phyloP scores from a whole-genome alignment of 2,329 filamentous ascomycete species.

The Nannizzia gypsea region DNA sequence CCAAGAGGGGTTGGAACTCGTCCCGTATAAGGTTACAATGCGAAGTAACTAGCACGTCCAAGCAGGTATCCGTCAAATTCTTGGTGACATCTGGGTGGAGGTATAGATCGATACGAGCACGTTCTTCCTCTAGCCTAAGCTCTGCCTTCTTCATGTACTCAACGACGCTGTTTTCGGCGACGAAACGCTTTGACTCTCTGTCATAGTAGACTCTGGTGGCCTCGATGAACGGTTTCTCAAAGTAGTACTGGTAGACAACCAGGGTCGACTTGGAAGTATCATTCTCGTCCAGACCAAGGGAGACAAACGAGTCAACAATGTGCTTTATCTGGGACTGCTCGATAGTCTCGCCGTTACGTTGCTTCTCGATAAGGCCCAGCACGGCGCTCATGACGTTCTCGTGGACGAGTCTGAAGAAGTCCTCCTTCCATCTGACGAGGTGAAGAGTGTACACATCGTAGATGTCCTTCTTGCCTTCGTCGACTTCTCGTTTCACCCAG shows the following conservation, averaged over 20 bases:
- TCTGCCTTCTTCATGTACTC: constrained; percentile 99
- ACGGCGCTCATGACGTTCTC: constrained; percentile 90
- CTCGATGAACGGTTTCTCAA: constrained; percentile 81
- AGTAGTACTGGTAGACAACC: constrained; percentile 85
- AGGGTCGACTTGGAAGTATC: constrained; percentile 89
- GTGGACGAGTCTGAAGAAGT: constrained; percentile 75
- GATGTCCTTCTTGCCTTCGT: constrained; percentile 95
- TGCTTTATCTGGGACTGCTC: constrained; percentile 95
- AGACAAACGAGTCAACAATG: constrained; percentile 93
- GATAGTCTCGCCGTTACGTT: constrained; percentile 93
- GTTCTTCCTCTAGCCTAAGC: constrained; percentile 75
- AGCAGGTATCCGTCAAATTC: constrained; percentile 74
- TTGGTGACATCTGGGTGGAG: constrained; percentile 80
- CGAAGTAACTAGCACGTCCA: constrained; percentile 77
- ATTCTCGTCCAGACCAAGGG: constrained; percentile 82
- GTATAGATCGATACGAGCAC: constrained; percentile 84
- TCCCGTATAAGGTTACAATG: constrained; percentile 79
- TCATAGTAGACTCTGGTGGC: constrained; percentile 81
- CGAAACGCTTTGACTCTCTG: constrained; percentile 83
- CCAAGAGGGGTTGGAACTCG: constrained; percentile 86
- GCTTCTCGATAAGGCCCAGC: constrained; percentile 88
- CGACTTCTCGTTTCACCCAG: constrained; percentile 98
- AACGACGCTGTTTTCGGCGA: constrained; percentile 92
- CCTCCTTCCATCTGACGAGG: constrained; percentile 85
- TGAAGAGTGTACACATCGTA: constrained; percentile 98